phyloP scores from a whole-genome alignment of 1,284 basidiomycete genomes.

The Naganishia sp. region DNA sequence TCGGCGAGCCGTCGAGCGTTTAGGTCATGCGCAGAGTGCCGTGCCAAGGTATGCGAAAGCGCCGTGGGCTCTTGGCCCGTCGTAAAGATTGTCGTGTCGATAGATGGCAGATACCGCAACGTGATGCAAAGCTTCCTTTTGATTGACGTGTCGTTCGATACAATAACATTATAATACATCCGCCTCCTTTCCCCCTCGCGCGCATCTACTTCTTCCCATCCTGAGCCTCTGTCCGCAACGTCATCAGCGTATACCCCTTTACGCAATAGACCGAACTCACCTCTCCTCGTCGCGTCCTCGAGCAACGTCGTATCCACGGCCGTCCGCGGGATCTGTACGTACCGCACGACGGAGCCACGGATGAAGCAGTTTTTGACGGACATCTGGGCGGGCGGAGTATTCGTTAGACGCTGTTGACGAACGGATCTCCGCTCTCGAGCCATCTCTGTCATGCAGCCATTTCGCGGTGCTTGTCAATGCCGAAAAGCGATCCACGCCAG shows the following conservation, averaged over 20 bases:
- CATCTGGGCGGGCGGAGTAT: conserved; percentile 63
- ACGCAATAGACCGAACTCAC: conserved; percentile 55
- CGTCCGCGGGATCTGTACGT: conserved; percentile 88
- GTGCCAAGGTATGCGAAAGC: too few relatives aligned
- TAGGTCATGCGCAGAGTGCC: too few relatives aligned
- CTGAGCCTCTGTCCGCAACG: conserved; percentile 42
- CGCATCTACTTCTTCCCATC: conserved; percentile 42
- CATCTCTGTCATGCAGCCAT: too few relatives aligned
- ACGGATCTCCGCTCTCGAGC: too few relatives aligned
- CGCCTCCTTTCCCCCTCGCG: conserved; percentile 1
- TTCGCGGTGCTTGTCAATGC: not conserved
- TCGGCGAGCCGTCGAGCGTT: too few relatives aligned
- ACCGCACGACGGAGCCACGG: conserved; percentile 95
- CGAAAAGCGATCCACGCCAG: too few relatives aligned
- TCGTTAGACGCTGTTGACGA: too few relatives aligned
- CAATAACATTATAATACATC: conserved; percentile 15
- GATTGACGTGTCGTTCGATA: conserved; percentile 12
- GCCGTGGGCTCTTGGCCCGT: too few relatives aligned
- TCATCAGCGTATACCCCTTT: not conserved
- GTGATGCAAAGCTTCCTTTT: too few relatives aligned
- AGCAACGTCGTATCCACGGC: conserved; percentile 94
- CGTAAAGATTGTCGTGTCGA: too few relatives aligned
- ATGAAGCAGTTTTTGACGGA: conserved; percentile 99
- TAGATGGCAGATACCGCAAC: too few relatives aligned
- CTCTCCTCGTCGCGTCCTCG: conserved; percentile 96